These are phyloP conservation scores for Agarophyton chilense DNA, from an alignment of 23 red algal species.

Conservation along the genomic window DNA sequence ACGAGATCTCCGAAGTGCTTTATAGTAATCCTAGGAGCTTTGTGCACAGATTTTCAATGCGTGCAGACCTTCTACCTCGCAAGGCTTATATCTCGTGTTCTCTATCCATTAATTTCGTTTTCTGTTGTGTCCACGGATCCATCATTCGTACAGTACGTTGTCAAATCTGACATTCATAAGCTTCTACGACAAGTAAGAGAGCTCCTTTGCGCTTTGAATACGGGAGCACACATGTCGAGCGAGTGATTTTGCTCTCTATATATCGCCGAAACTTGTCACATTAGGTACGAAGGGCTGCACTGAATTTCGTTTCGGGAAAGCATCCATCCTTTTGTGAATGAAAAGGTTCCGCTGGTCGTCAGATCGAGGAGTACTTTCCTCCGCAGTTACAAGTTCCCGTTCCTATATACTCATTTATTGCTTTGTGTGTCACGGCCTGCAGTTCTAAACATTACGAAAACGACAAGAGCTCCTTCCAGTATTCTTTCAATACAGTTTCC, in stretches of 20 bases:
- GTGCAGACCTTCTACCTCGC: conserved; percentile 35
- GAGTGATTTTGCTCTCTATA: conserved; percentile 12
- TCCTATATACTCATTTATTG: background rate
- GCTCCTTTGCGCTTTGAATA: conserved; percentile 5
- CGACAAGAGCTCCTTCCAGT: background rate
- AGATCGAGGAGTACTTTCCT: conserved; percentile 20
- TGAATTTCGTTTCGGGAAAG: conserved; percentile 29
- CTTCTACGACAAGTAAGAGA: conserved; percentile 18
- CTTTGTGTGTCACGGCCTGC: conserved; percentile 29
- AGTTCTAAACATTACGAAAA: background rate
- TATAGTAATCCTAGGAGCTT: background rate
- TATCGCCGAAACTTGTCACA: conserved; percentile 21
- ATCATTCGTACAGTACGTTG: conserved; percentile 5
- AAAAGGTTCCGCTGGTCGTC: background rate
- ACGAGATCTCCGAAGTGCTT: conserved; percentile 4
- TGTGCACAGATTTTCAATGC: conserved; percentile 20
- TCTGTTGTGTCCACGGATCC: background rate
- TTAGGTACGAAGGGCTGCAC: background rate
- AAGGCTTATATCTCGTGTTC: background rate
- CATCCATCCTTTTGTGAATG: background rate
- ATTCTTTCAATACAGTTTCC: background rate
- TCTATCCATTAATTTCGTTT: conserved; percentile 34
- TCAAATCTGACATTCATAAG: conserved; percentile 2
- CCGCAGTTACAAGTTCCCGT: background rate
- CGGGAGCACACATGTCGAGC: background rate